Conservation (phyloP, 768 basidiomycete species). For the Auricularia cornea region DNA sequence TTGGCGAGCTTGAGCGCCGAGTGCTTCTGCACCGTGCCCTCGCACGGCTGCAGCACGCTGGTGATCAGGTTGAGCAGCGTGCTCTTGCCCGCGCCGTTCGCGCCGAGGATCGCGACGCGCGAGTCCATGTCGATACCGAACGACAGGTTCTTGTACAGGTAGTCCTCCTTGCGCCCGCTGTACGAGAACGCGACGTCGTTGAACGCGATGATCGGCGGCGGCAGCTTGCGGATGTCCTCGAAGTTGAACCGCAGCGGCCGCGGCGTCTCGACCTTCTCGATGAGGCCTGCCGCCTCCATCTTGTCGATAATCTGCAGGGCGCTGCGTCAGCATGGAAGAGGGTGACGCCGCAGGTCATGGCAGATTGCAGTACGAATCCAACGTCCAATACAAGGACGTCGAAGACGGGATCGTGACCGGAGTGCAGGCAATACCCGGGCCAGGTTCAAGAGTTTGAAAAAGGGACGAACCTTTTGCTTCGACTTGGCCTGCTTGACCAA, state of each 20-base stretch:
- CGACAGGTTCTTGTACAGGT: conserved; percentile 79
- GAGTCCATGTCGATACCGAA: conserved; percentile 99
- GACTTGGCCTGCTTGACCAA: conserved; percentile 98
- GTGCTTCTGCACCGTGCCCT: conserved; percentile 88
- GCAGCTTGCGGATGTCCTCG: conserved; percentile 86
- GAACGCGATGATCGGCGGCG: conserved; percentile 96
- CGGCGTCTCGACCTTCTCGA: conserved; percentile 79
- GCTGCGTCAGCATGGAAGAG: too few species aligned
- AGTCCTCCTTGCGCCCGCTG: conserved; percentile 81
- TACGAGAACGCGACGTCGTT: conserved; percentile 92
- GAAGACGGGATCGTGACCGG: too few species aligned
- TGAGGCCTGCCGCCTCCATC: conserved; percentile 98
- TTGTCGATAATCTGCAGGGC: conserved; percentile 84
- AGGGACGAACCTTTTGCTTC: conserved; percentile 65
- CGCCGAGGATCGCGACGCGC: conserved; percentile 90
- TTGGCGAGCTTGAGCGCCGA: conserved; percentile 88
- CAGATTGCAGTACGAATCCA: too few species aligned
- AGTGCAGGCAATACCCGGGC: too few species aligned
- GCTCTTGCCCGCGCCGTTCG: conserved; percentile 93
- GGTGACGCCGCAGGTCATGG: too few species aligned
- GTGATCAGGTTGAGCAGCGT: conserved; percentile 90
- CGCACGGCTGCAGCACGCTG: conserved; percentile 62
- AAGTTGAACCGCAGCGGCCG: conserved; percentile 87
- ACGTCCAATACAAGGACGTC: too few species aligned
- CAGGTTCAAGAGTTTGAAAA: not conserved